A percentile compares a stretch with the other conserved stretches of the same genome.
phyloP scores from a whole-genome alignment of 1,284 basidiomycete genomes.

The Ganoderma leucocontextum region DNA sequence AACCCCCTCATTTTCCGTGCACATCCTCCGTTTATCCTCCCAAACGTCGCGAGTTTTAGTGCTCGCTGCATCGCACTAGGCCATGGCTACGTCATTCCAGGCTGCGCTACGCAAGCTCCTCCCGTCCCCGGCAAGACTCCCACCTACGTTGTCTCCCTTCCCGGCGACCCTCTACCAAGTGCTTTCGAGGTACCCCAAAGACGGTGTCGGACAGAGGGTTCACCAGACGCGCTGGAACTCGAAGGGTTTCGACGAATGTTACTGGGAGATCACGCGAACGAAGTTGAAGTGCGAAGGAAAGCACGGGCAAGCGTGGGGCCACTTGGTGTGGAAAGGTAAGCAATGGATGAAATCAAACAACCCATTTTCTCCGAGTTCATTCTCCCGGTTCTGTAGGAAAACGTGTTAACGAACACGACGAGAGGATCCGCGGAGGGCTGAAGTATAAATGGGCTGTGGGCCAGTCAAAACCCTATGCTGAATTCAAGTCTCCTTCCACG shows the following conservation, averaged over 20 bases:
- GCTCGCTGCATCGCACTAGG: not conserved
- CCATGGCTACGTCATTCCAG: slow-evolving; percentile 40
- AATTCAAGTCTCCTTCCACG: slow-evolving; percentile 21
- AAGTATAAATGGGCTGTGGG: slow-evolving; percentile 70
- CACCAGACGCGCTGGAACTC: slow-evolving; percentile 76
- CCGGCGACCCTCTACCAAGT: slow-evolving; percentile 74
- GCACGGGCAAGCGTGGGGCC: slow-evolving; percentile 83
- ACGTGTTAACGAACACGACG: slow-evolving; percentile 54
- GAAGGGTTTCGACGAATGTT: slow-evolving; percentile 72
- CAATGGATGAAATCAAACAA: no score
- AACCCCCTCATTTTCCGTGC: not conserved
- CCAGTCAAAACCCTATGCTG: slow-evolving; percentile 45
- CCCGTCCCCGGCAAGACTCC: slow-evolving; percentile 50
- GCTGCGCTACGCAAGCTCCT: slow-evolving; percentile 62
- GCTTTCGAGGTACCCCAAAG: slow-evolving; percentile 70
- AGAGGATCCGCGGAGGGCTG: slow-evolving; percentile 63
- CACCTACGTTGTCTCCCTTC: slow-evolving; percentile 62
- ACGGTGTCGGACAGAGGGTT: slow-evolving; percentile 71
- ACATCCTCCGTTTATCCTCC: not conserved
- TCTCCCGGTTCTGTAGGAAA: slow-evolving; percentile 50
- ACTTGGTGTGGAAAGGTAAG: slow-evolving; percentile 77
- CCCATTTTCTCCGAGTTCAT: not conserved
- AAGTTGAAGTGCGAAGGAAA: slow-evolving; percentile 73
- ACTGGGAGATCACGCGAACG: slow-evolving; percentile 77
- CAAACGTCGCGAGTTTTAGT: not conserved